Evolutionary conservation across 305 asterid species (phyloP).

Genomic region (Salvia sclarea): DNA sequence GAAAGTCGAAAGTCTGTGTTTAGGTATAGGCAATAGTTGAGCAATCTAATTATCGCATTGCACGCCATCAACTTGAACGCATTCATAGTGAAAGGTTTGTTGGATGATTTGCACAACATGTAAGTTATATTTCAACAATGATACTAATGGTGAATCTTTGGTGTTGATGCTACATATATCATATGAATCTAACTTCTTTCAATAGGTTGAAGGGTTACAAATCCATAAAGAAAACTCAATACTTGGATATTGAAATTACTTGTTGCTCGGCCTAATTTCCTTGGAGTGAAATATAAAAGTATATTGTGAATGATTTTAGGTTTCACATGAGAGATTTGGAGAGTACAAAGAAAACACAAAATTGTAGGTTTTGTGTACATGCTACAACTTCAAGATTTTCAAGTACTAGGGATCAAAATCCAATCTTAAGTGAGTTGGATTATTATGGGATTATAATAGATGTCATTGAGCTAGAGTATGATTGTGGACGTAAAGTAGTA

Average conservation of each 20-base stretch:
- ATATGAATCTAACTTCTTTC: neutral
- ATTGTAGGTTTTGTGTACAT: neutral
- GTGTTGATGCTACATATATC: too few species aligned
- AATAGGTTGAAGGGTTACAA: neutral
- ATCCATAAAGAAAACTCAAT: neutral
- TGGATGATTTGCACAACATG: neutral
- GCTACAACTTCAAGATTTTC: neutral
- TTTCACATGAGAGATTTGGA: neutral
- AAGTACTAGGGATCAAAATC: conserved; percentile 20
- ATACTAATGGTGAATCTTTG: too few species aligned
- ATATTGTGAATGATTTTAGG: conserved; percentile 9
- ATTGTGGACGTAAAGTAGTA: neutral
- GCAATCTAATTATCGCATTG: neutral
- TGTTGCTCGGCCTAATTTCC: neutral
- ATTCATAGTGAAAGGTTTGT: conserved; percentile 6
- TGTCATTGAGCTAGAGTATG: neutral
- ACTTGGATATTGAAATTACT: neutral
- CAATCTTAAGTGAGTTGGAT: conserved; percentile 6
- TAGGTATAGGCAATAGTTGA: neutral
- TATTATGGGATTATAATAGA: neutral
- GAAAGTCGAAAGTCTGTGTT: neutral
- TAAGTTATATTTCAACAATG: neutral
- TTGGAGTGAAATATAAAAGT: conserved; percentile 8
- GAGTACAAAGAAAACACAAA: neutral
- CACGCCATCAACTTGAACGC: conserved; percentile 6